Evolutionary conservation across 2,329 filamentous ascomycete genomes (phyloP), one percentile per base, ranked within the genome.

Genomic region (Epichloe baconii): DNA sequence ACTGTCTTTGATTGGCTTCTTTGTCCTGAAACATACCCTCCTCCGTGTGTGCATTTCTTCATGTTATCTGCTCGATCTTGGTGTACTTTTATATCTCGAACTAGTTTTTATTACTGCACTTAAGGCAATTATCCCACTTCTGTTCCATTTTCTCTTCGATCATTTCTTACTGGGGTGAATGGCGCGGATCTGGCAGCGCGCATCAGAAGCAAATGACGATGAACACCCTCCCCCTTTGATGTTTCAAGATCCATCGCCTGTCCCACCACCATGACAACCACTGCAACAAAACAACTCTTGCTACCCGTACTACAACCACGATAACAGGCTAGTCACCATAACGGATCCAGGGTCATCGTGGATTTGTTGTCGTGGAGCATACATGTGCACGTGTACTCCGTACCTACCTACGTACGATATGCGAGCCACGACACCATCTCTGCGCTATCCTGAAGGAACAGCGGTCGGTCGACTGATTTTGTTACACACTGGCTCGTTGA

Each of bases 161-260:
- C 6, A 15, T 42, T 42, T 31, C 26, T 31, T 31, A 31, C 26
- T 10, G 26, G 26, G 12, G 21, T 19, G 23, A 5, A 41, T 34
- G 23, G 15, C 26, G 23, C 37, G 34, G n/a, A 40, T 21, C 34
- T n/a, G 23, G 23, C 46, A 40, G 5, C 36, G 12, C 15, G n/a
- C 7, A 7, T 19, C 8, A 17, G 34, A 11, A 31, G 26, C 15
- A 50, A 10, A 44, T 44, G 31, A 19, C 7, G 47, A 23, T 26
- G 42, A 44, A 12, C 15, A 31, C 8, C 19, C 17, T 17, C 4
- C 21, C 21, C 50, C 51, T 7, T 49, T 40, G 44, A 48, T 52
- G 55, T 56, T 56, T 57, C 55, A 54, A 50, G 48, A 19, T 53
- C 47, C 52, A 23, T 45, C 51, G 19, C 48, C 34, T 7, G 48